phyloP scores from a whole-genome alignment of 768 basidiomycete species.

The Dentipellis fragilis region DNA sequence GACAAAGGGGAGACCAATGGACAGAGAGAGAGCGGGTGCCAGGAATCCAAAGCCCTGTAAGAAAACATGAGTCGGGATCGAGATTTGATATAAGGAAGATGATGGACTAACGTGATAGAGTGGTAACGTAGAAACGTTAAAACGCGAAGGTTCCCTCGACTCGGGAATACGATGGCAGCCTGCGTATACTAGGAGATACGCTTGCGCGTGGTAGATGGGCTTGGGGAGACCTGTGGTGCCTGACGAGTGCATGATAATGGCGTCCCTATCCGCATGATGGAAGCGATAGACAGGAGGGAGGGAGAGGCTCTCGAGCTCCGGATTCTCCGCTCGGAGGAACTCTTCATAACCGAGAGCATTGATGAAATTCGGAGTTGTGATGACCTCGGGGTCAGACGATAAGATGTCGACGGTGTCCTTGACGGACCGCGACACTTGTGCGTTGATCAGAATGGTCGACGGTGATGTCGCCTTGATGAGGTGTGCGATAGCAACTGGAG shows the following conservation, averaged over 20 bases:
- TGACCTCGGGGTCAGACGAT: not conserved
- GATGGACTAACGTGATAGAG: conserved; percentile 26
- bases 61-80: not conserved
- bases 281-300: conserved; percentile 20
- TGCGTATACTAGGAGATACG: conserved; percentile 25
- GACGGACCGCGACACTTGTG: conserved; percentile 22
- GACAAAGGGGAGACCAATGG: conserved; percentile 29
- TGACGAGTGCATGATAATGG: conserved; percentile 38
- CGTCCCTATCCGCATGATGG: conserved; percentile 24
- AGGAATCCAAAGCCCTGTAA: conserved; percentile 28
- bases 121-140: conserved; percentile 28
- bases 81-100: not conserved
- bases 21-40: conserved; percentile 25
- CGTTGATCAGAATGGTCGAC: conserved; percentile 21
- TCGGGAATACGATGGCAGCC: conserved; percentile 27
- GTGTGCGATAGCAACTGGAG: conserved; percentile 26
- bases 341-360: conserved; percentile 21
- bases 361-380: conserved; percentile 8
- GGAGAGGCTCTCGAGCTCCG: conserved; percentile 7
- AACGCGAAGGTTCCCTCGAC: conserved; percentile 19
- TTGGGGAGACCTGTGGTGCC: conserved; percentile 44
- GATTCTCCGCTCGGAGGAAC: conserved; percentile 16
- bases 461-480: conserved; percentile 23
- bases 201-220: conserved; percentile 26
- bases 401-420: conserved; percentile 18